These are phyloP conservation scores for Grigorovia jiainica DNA, from an alignment of 805 yeast species.

Conservation along the genomic window DNA sequence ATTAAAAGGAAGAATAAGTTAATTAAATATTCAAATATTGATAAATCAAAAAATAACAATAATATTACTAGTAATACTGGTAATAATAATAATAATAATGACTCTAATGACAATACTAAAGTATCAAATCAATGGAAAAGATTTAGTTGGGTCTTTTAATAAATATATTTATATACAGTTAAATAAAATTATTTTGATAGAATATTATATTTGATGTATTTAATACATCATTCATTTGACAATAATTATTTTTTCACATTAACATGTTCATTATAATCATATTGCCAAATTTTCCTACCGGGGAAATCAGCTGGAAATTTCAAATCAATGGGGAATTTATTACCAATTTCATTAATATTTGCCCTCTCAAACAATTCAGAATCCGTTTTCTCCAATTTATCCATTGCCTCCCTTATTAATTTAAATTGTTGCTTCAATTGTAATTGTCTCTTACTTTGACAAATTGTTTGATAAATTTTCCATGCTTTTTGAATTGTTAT, in stretches of 20 bases:
- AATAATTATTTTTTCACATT: no score
- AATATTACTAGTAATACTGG: background rate
- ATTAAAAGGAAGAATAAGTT: constrained; percentile 7
- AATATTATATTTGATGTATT: no score
- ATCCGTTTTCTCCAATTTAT: constrained; percentile 44
- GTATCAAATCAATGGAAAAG: constrained; percentile 6
- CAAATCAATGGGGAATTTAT: constrained; percentile 72
- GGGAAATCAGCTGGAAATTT: constrained; percentile 89
- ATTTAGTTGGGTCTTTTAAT: constrained; percentile 6
- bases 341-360: constrained; percentile 42
- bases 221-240: no score
- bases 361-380: constrained; percentile 57
- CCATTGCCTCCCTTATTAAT: constrained; percentile 62
- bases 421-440: constrained; percentile 52
- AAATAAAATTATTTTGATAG: background rate
- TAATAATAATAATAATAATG: background rate
- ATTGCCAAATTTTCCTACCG: constrained; percentile 37
- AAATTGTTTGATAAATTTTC: constrained; percentile 49
- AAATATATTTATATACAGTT: background rate
- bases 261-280: constrained; percentile 4
- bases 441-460: constrained; percentile 33
- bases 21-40: background rate
- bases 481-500: constrained; percentile 77
- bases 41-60: background rate
- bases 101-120: background rate